Base-by-base conservation (phyloP, 2,329 filamentous ascomycete species). In the Xylariaceae sp. region DNA sequence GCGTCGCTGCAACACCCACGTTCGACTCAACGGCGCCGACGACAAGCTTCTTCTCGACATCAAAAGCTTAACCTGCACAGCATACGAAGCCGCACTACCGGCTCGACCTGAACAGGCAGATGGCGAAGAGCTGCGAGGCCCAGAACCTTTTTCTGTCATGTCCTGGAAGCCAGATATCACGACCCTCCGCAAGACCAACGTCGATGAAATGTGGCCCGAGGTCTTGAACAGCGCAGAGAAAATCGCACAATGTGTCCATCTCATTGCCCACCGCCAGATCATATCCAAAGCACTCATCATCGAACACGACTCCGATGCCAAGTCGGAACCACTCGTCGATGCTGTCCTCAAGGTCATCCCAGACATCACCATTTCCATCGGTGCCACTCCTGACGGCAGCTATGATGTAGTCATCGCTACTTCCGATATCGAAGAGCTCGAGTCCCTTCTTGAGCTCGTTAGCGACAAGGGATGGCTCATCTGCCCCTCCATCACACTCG, bases 1-100 rank as follows among this genome's bases (percentile, higher is more conserved):
- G 10, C 63, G 63, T 52, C 59, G 55, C 15, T 64, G 63, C 50
- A 63, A 62, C 17, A 64, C 60, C 2, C 53, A 62, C 45, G 58
- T 60, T 9, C 53, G 44, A 37, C 64, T 64, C 4, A 50, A 44
- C 17, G 35, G 48, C 15, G 18, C 30, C 1, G 56, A 55, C 37
- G n/a, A 37, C 4, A 56, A 50, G 9, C 11, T 59, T 13, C 51
- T 66, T 23, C 9, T 65, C 15, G 48, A 61, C 6, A 59, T 64
- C 4, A 60, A 64, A 35, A 64, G 56, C 17, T 9, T 64, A 2
- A 58, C 51, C 11, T 60, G 51, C 7, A 57, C 53, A 2, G 50
- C 59, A 9, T 65, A 60, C 30, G 61, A 63, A 42, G 63, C 60
- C 45, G 58, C 57, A 18, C 23, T 62, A 11, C 60, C 62, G 18